Evolutionary conservation across 352 stramenopile genomes (phyloP), one percentile per base, ranked within the genome.

Genomic region (Pythium rhizo-oryzae): DNA sequence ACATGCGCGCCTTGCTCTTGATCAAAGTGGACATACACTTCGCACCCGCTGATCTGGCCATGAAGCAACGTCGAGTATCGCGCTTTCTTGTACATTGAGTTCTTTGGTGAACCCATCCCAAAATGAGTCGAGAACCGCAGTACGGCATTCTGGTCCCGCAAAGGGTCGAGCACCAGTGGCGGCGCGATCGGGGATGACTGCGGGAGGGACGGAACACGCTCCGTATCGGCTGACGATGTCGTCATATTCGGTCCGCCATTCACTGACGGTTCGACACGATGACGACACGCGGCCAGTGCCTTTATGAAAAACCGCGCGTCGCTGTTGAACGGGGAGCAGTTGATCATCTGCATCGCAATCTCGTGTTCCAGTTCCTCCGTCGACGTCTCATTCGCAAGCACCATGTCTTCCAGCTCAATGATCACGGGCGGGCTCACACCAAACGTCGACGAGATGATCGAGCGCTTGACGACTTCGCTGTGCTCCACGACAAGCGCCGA

Each of bases 11-110:
- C 67, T 25, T 76, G 72, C 47, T 87, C 75, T 53, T 80, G 73
- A 35, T 87, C 80, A 60, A 87, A 87, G 61, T 87, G 80, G 21
- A 87, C 80, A 46, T 84, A 81, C 24, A 87, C 74, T 46, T 85
- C 76, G 43, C 80, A 87, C 6, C 76, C 70, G 44, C 80, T 87
- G 37, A 87, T 69, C 23, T 82, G 73, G 7, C 75, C 74, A 37
- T 80, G 72, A 6, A 85, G 63, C 19, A 79, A 65, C 24, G 80
- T 81, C 18, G 80, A 84, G 62, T 68, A 83, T 15, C 75, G 70
- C 23, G 67, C 68, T 61, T 75, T 79, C 49, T 74, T 75, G 52
- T 69, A 54, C 30, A 64, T 67, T 24, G 71, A 73, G 47, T 80
- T 74, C 47, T 73, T 69, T 15, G 70, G 70, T 4, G 70, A 76